Base-by-base conservation (phyloP, 2,329 filamentous ascomycete genomes). In the Chlorencoelia australis region DNA sequence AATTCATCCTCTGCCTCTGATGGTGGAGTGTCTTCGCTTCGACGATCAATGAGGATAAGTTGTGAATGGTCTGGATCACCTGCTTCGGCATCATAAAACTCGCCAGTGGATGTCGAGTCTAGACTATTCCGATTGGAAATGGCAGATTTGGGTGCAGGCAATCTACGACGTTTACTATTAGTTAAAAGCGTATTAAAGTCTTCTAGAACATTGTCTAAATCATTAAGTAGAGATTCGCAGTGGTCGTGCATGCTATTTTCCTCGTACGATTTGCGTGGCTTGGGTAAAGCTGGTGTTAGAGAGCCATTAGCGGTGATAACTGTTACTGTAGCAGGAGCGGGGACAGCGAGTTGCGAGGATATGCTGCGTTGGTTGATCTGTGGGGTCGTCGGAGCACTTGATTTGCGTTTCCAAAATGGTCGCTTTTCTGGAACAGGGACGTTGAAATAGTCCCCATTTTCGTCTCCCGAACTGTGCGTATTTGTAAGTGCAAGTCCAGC, bases 391-490 rank as follows among this genome's bases (percentile, higher is more conserved):
- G 55, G 50, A 13, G 53, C 40, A 13, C 65, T 64, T 50, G 78
- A 88, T 60, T 94, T 95, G 31, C 89, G 77, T 59, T 87, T 94
- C 91, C 91, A 98, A 54, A 98, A 96, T 0, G 85, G 68, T 41
- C 76, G 73, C 56, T 69, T 85, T 36, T 86, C 77, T 3, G 60
- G 51, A 6, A 58, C 48, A 2, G 61, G 47, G 7, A 32, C 29
- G 34, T 75, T 76, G 49, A 78, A 79, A 39, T 73, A 66, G 22
- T 72, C 73, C 3, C 26, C 56, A 11, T 72, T 71, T 15, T 73
- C 69, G 3, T 64, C 54, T n/a, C n/a, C n/a, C n/a, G n/a, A n/a
- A n/a, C n/a, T n/a, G n/a, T n/a, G n/a, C n/a, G n/a, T n/a, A n/a
- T n/a, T n/a, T 3, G 61, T 50, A 10, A 59, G 57, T 2, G 64